Evolutionary conservation across 805 yeast genomes (phyloP), one percentile per base, ranked within the genome.

Genomic region (Nakazawaea anatomiae): DNA sequence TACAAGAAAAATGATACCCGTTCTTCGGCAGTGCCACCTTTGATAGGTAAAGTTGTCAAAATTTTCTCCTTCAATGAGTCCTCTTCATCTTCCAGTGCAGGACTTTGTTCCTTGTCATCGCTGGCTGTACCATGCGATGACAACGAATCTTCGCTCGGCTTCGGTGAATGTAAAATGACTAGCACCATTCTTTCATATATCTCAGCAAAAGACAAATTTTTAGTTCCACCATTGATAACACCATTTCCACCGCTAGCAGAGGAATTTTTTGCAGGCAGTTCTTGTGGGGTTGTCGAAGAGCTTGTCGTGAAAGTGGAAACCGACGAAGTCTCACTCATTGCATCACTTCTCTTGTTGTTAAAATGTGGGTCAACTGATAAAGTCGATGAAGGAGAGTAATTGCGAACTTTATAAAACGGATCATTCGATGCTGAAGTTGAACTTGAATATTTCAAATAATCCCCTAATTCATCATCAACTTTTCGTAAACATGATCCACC

Each of bases 81-180:
- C 14, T 47, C 54, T 11, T 55, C 42, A 36, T 43, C 34, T 25
- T 39, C 44, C 4, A 4, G n/a, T 25, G 18, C 41, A 39, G 9
- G 5, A 36, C 40, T 34, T 14, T 34, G 18, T 10, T n/a, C 28
- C 14, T 30, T 6, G 27, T 27, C 42, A 40, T 14, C 11, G 2
- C 9, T 27, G 8, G 6, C 25, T n/a, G 30, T 30, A 5, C 25
- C 10, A 32, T 25, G 32, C 5, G 42, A 34, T n/a, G 46, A 42
- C 2, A 25, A 12, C 10, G 43, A 29, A 25, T 48, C 51, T 30
- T 35, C 42, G 14, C 36, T 45, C 54, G 75, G 75, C 58, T 81
- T 83, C 0, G 91, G 89, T 6, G 85, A 75, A 64, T 89, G 95
- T 53, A 88, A 71, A 42, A 89, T 69, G 1, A 90, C 92, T 53